Evolutionary conservation across 495 filamentous ascomycete genomes (phyloP).

Genomic region (Talaromyces stipitatus): DNA sequence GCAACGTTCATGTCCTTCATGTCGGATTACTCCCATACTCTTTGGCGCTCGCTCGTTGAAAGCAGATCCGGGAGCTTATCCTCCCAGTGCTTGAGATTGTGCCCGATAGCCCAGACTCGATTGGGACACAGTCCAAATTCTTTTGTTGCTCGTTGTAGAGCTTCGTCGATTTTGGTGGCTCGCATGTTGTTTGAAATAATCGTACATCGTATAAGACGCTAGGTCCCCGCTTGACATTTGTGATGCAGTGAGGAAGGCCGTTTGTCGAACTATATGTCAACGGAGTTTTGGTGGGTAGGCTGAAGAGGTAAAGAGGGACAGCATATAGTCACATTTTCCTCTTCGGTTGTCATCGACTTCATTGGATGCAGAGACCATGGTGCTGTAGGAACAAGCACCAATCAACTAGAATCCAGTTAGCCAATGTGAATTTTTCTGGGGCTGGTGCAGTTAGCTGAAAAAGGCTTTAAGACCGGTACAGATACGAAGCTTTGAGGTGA

Average conservation of each 20-base stretch:
- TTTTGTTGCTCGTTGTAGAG: background rate
- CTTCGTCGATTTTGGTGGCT: background rate
- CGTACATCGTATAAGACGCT: background rate
- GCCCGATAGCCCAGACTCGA: conserved; percentile 17
- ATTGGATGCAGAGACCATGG: too few species aligned
- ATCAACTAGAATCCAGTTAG: too few species aligned
- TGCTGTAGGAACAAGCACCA: too few species aligned
- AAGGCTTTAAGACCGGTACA: too few species aligned
- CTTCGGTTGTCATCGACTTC: too few species aligned
- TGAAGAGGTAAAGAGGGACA: background rate
- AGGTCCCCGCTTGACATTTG: background rate
- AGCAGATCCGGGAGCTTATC: background rate
- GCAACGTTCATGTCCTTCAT: conserved; percentile 9
- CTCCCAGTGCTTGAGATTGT: background rate
- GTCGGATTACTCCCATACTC: background rate
- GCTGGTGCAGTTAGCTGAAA: too few species aligned
- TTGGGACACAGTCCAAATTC: conserved; percentile 16
- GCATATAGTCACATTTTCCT: background rate
- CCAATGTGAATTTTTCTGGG: too few species aligned
- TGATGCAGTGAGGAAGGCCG: background rate
- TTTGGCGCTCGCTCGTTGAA: background rate
- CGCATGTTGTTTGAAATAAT: background rate
- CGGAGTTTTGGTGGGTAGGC: background rate
- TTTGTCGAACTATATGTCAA: background rate
- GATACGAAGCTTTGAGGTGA: too few species aligned